A percentile compares a stretch with the other conserved stretches of the same genome.
phyloP scores from a whole-genome alignment of 1,139 yeast species.

The Saccharomyces hybrid region DNA sequence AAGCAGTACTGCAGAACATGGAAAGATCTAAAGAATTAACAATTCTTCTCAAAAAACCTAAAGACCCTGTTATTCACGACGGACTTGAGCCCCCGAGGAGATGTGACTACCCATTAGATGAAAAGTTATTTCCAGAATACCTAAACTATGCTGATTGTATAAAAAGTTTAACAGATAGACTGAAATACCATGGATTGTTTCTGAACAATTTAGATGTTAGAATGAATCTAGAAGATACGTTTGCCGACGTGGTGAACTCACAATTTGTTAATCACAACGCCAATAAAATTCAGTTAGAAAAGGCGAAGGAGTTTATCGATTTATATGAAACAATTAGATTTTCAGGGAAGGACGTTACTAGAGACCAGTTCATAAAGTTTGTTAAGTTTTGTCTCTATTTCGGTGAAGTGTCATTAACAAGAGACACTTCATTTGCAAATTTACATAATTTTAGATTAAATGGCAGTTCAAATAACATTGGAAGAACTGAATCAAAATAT shows the following conservation, averaged over 20 bases:
- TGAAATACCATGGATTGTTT: slow-evolving; percentile 28
- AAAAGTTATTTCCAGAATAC: slow-evolving; percentile 26
- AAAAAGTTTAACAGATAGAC: slow-evolving; percentile 25
- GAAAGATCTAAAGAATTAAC: slow-evolving; percentile 28
- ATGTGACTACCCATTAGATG: slow-evolving; percentile 15
- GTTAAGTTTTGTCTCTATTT: slow-evolving; percentile 39
- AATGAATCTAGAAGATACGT: slow-evolving; percentile 19
- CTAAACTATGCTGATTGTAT: slow-evolving; percentile 25
- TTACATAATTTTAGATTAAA: neutral
- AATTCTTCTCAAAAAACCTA: slow-evolving; percentile 23
- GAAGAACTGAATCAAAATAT: neutral
- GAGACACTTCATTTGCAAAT: slow-evolving; percentile 7
- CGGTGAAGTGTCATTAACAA: slow-evolving; percentile 16
- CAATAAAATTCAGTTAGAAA: slow-evolving; percentile 15
- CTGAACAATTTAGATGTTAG: slow-evolving; percentile 15
- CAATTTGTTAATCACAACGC: slow-evolving; percentile 16
- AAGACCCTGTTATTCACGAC: slow-evolving; percentile 25
- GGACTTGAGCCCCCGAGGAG: slow-evolving; percentile 30
- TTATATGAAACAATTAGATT: slow-evolving; percentile 67
- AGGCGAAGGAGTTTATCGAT: slow-evolving; percentile 37
- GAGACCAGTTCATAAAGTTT: slow-evolving; percentile 53
- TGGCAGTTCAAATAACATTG: neutral
- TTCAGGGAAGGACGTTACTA: slow-evolving; percentile 54
- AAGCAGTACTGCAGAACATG: slow-evolving; percentile 38
- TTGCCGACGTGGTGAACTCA: slow-evolving; percentile 18